Conservation (phyloP, 352 stramenopile species). For the Globisporangium recalcitrans region DNA sequence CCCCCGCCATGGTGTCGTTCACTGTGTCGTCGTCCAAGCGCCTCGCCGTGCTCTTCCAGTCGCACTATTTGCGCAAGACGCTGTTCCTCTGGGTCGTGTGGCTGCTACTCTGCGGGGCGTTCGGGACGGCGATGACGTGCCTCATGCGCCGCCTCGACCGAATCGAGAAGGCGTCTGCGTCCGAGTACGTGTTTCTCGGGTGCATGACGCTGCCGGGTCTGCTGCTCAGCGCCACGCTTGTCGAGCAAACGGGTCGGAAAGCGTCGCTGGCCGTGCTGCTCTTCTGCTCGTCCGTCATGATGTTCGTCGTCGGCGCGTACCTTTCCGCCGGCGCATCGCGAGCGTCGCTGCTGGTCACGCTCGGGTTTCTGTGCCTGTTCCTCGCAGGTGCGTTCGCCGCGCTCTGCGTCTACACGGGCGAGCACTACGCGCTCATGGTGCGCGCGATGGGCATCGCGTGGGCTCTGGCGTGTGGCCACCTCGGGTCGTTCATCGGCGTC, state of each 20-base stretch:
- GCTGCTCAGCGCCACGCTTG: slow-evolving; percentile 32
- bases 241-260: slow-evolving; percentile 33
- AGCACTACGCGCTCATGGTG: slow-evolving; percentile 44
- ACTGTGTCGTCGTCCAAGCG: slow-evolving; percentile 32
- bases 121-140: slow-evolving; percentile 24
- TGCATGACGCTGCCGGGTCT: slow-evolving; percentile 33
- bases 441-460: slow-evolving; percentile 37
- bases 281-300: slow-evolving; percentile 20
- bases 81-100: slow-evolving; percentile 44
- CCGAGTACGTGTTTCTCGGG: slow-evolving; percentile 33
- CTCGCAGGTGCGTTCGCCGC: slow-evolving; percentile 25
- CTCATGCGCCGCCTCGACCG: slow-evolving; percentile 27
- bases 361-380: slow-evolving; percentile 21
- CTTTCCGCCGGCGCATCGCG: slow-evolving; percentile 18
- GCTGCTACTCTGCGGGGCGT: slow-evolving; percentile 21
- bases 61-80: slow-evolving; percentile 32
- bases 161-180: slow-evolving; percentile 12
- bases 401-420: slow-evolving; percentile 34
- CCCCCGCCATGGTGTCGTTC: slow-evolving; percentile 34
- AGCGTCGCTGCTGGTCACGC: slow-evolving; percentile 13
- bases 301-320: slow-evolving; percentile 24
- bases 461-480: slow-evolving; percentile 28
- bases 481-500: slow-evolving; percentile 36
- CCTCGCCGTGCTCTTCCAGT: slow-evolving; percentile 33
- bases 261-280: slow-evolving; percentile 30